Evolutionary conservation across 2,329 filamentous ascomycete genomes (phyloP).

Genomic region (Fusarium compactum): DNA sequence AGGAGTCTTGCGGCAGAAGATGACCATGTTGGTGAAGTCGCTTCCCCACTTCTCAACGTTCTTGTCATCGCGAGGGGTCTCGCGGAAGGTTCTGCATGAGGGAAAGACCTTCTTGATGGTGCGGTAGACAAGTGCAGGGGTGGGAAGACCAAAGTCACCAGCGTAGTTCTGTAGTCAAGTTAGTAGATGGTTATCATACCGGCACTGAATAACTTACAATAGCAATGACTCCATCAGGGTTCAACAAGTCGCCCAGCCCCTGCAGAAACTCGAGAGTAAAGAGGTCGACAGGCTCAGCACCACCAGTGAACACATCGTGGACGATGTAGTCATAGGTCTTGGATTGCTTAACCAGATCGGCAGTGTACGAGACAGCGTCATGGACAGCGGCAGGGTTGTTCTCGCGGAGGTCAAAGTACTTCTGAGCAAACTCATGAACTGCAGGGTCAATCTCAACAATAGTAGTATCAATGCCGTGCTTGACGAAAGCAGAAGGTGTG

Average conservation of each 20-base stretch:
- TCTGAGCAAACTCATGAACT: conserved; percentile 83
- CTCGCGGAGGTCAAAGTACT: conserved; percentile 83
- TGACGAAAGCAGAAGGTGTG: conserved; percentile 85
- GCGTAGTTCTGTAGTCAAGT: conserved; percentile 81
- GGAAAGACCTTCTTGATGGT: conserved; percentile 88
- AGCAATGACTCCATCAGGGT: conserved; percentile 83
- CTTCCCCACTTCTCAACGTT: conserved; percentile 61
- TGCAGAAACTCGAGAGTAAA: conserved; percentile 89
- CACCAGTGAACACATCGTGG: conserved; percentile 97
- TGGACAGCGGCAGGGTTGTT: conserved; percentile 85
- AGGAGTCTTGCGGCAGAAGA: conserved; percentile 83
- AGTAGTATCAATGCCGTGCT: conserved; percentile 91
- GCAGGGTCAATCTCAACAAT: conserved; percentile 94
- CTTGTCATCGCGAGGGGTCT: conserved; percentile 68
- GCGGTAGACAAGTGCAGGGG: conserved; percentile 81
- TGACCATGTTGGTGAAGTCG: conserved; percentile 95
- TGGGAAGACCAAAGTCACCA: conserved; percentile 82
- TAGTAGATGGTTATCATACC: conserved; percentile 14
- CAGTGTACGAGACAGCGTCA: conserved; percentile 81
- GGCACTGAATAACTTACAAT: conserved; percentile 70
- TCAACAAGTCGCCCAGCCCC: conserved; percentile 77
- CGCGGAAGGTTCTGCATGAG: conserved; percentile 91
- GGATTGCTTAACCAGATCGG: conserved; percentile 56
- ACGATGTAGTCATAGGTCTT: conserved; percentile 88
- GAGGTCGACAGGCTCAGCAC: conserved; percentile 87